These are phyloP conservation scores for Byssoonygena ceratinophila DNA, from an alignment of 2,329 filamentous ascomycete species.

Conservation along the genomic window DNA sequence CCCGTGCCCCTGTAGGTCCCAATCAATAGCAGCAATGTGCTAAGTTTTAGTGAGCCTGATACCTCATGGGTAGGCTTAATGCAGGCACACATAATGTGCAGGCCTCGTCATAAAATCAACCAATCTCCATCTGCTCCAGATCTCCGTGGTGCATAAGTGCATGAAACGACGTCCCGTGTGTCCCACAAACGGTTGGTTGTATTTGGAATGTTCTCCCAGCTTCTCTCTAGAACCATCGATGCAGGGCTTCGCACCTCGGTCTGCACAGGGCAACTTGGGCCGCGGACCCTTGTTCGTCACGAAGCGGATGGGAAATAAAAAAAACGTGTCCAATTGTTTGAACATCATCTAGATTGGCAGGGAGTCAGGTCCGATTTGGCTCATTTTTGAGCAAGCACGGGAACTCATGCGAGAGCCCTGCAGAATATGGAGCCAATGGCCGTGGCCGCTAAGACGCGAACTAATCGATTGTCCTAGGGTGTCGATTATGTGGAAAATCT, in stretches of 20 bases:
- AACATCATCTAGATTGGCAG: neutral
- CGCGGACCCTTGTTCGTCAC: neutral
- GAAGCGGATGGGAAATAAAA: neutral
- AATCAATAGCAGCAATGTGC: neutral
- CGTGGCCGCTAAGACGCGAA: too few relatives aligned
- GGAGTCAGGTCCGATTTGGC: neutral
- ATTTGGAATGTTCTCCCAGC: constrained; percentile 1
- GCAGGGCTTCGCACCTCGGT: neutral
- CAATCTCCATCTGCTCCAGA: neutral
- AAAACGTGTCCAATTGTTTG: neutral
- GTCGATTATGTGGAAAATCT: too few relatives aligned
- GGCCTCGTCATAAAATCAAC: neutral
- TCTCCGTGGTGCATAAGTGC: neutral
- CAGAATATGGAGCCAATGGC: too few relatives aligned
- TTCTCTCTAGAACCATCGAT: neutral
- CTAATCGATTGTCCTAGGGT: too few relatives aligned
- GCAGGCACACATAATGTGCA: neutral
- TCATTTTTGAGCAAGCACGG: neutral
- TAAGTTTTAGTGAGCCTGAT: neutral
- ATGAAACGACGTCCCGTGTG: constrained; percentile 1
- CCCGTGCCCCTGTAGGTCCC: neutral
- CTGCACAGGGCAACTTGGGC: constrained; percentile 1
- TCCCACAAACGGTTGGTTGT: constrained; percentile 4
- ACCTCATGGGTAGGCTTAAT: neutral
- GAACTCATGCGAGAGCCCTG: neutral